These are phyloP conservation scores for Diplodia intermedia DNA, from an alignment of 2,329 filamentous ascomycete genomes.

Conservation along the genomic window DNA sequence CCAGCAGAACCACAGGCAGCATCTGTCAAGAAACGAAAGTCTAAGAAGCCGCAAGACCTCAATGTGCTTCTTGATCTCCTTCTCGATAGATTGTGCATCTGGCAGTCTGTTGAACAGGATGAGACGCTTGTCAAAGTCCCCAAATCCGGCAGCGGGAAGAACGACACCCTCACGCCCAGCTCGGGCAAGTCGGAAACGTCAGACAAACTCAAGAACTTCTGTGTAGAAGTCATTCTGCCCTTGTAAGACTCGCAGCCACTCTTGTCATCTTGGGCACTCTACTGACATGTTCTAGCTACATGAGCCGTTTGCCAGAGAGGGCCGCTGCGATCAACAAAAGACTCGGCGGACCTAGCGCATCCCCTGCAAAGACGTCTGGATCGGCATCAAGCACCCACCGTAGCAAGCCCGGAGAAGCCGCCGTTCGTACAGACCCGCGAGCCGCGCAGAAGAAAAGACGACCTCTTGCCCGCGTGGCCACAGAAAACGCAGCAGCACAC, in stretches of 20 bases:
- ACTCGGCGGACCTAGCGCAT: slow-evolving; percentile 73
- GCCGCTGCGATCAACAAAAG: slow-evolving; percentile 76
- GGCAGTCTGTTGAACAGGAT: slow-evolving; percentile 76
- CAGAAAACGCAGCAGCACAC: slow-evolving; percentile 56
- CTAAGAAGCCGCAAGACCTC: slow-evolving; percentile 71
- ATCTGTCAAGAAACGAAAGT: slow-evolving; percentile 49
- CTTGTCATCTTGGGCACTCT: neutral
- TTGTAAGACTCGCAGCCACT: slow-evolving; percentile 62
- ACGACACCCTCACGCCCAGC: slow-evolving; percentile 37
- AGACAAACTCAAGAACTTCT: slow-evolving; percentile 78
- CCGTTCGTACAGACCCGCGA: slow-evolving; percentile 38
- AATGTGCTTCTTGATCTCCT: slow-evolving; percentile 73
- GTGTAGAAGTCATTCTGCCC: slow-evolving; percentile 78
- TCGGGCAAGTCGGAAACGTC: slow-evolving; percentile 40
- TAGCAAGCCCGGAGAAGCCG: slow-evolving; percentile 49
- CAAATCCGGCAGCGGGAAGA: slow-evolving; percentile 37
- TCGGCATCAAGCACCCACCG: slow-evolving; percentile 51
- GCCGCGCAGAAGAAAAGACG: slow-evolving; percentile 53
- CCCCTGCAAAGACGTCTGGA: slow-evolving; percentile 60
- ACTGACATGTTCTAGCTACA: slow-evolving; percentile 63
- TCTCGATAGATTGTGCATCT: slow-evolving; percentile 80
- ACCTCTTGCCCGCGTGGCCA: slow-evolving; percentile 67
- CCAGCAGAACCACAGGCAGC: slow-evolving; percentile 34
- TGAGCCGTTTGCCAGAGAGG: slow-evolving; percentile 73
- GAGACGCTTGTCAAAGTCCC: slow-evolving; percentile 46